These are phyloP conservation scores for Suillus subalutaceus DNA, from an alignment of 768 basidiomycete species.

Conservation along the genomic window DNA sequence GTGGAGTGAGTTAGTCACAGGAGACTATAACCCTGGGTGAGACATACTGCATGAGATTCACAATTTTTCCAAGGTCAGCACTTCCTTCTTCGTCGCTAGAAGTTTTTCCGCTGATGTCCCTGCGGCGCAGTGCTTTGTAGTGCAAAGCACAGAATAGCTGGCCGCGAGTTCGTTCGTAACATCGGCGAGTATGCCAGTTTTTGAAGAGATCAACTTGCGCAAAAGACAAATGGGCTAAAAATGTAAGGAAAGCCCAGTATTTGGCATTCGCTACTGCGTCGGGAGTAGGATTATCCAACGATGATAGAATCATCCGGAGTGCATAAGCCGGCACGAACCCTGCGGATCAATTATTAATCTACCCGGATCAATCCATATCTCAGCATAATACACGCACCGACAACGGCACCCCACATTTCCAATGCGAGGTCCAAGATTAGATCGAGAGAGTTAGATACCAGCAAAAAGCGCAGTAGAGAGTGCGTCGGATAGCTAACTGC, in stretches of 20 bases:
- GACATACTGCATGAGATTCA: slow-evolving; percentile 74
- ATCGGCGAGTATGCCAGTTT: slow-evolving; percentile 67
- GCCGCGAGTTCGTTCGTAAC: slow-evolving; percentile 73
- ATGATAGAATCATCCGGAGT: slow-evolving; percentile 58
- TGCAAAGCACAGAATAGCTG: slow-evolving; percentile 73
- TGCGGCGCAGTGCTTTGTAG: slow-evolving; percentile 65
- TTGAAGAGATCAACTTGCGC: slow-evolving; percentile 67
- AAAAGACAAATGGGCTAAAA: slow-evolving; percentile 66
- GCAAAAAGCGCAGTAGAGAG: slow-evolving; percentile 61
- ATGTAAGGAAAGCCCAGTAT: slow-evolving; percentile 60
- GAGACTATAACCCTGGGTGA: slow-evolving; percentile 7
- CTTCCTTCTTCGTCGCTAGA: slow-evolving; percentile 36
- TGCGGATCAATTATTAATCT: slow-evolving; percentile 25
- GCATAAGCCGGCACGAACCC: slow-evolving; percentile 72
- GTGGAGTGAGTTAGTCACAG: slow-evolving; percentile 10
- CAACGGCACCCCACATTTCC: slow-evolving; percentile 61
- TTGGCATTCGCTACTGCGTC: slow-evolving; percentile 51
- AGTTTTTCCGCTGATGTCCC: slow-evolving; percentile 55
- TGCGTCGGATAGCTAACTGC: slow-evolving; percentile 50
- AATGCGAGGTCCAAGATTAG: slow-evolving; percentile 60
- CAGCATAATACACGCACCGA: slow-evolving; percentile 42
- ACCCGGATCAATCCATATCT: background rate
- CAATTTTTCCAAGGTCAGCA: slow-evolving; percentile 70
- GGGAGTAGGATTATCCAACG: slow-evolving; percentile 44
- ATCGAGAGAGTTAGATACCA: slow-evolving; percentile 70